phyloP scores from a whole-genome alignment of 345 rosid species.

The Euclidium syriacum region DNA sequence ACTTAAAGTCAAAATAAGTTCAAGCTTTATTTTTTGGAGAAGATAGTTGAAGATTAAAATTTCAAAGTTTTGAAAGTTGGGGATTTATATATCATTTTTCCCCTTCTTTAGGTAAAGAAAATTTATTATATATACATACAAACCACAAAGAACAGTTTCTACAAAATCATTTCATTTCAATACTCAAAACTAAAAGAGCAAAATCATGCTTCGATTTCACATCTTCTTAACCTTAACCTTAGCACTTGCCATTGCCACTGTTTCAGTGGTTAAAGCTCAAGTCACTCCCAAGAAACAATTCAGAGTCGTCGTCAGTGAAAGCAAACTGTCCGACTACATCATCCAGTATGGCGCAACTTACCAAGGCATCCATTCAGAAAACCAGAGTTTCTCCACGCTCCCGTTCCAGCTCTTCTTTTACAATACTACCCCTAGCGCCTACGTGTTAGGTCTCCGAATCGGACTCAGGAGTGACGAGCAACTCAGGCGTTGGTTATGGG shows the following conservation, averaged over 20 bases:
- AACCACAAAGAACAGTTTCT: background rate
- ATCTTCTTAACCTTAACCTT: background rate
- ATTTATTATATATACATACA: no score
- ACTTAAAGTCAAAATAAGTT: no score
- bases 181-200: no score
- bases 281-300: conserved; percentile 30
- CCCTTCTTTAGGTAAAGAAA: no score
- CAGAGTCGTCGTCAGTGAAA: conserved; percentile 19
- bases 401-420: conserved; percentile 50
- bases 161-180: conserved; percentile 1
- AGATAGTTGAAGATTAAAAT: no score
- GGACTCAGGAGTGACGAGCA: conserved; percentile 36
- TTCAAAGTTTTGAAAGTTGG: no score
- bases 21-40: no score
- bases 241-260: conserved; percentile 13
- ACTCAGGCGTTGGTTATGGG: conserved; percentile 53
- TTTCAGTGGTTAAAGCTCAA: conserved; percentile 19
- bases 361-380: conserved; percentile 22
- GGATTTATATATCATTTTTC: no score
- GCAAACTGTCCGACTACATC: conserved; percentile 22
- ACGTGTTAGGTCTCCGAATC: conserved; percentile 42
- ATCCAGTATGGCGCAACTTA: conserved; percentile 32
- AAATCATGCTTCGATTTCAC: conserved; percentile 2
- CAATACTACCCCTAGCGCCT: conserved; percentile 58
- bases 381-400: conserved; percentile 1